These are phyloP conservation scores for Ogataea siamensis DNA, from an alignment of 805 yeast genomes.

Conservation along the genomic window DNA sequence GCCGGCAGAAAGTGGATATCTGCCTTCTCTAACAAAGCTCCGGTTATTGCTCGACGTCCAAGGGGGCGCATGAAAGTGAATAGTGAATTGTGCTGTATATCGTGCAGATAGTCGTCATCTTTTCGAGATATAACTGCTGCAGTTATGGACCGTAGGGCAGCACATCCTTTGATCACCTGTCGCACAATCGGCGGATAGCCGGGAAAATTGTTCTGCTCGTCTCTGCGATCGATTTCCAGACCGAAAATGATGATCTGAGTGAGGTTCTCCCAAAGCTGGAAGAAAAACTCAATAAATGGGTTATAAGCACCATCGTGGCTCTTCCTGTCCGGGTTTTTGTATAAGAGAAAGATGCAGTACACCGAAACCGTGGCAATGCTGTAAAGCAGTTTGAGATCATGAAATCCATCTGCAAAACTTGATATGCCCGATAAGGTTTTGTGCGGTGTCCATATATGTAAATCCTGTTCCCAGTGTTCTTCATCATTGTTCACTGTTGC, in stretches of 20 bases:
- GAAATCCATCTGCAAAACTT: constrained; percentile 30
- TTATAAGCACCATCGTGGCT: constrained; percentile 48
- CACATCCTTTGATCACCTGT: constrained; percentile 56
- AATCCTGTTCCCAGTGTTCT: constrained; percentile 32
- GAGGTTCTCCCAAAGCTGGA: constrained; percentile 65
- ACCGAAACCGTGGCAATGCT: constrained; percentile 43
- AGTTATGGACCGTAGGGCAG: constrained; percentile 59
- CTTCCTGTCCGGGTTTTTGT: constrained; percentile 37
- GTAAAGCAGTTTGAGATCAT: constrained; percentile 44
- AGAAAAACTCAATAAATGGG: constrained; percentile 59
- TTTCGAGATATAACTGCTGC: constrained; percentile 60
- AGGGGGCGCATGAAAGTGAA: constrained; percentile 63
- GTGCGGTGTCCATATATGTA: constrained; percentile 39
- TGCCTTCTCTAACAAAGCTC: constrained; percentile 39
- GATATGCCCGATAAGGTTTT: constrained; percentile 24
- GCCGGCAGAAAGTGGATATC: background rate
- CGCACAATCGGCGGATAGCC: constrained; percentile 46
- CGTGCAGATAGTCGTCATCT: constrained; percentile 44
- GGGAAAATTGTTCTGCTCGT: constrained; percentile 41
- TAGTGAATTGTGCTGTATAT: constrained; percentile 57
- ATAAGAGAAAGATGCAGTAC: constrained; percentile 44
- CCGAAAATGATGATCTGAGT: constrained; percentile 60
- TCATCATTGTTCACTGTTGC: constrained; percentile 42
- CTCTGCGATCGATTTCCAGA: constrained; percentile 54
- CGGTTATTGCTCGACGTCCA: constrained; percentile 59